These are phyloP conservation scores for Mycosphaerella sp. DNA, from an alignment of 2,329 filamentous ascomycete genomes.

Conservation along the genomic window DNA sequence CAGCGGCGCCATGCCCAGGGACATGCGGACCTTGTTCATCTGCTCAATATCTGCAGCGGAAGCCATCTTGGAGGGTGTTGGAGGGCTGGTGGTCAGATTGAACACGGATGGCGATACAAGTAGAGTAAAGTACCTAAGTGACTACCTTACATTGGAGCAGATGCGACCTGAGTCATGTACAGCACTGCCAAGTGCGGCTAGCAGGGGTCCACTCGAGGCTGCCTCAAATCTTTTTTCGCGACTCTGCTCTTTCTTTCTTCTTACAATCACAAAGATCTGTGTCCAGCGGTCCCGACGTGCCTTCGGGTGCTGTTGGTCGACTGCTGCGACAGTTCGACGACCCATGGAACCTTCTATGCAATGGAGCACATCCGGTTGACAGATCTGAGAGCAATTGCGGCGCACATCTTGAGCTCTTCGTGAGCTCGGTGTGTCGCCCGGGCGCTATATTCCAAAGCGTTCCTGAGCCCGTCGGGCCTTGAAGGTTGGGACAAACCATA, in stretches of 20 bases:
- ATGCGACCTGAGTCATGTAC: neutral
- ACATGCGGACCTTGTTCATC: constrained; percentile 84
- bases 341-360: constrained; percentile 64
- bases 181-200: neutral
- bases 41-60: constrained; percentile 70
- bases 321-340: constrained; percentile 78
- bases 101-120: too few species aligned
- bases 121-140: too few species aligned
- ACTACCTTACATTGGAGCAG: too few species aligned
- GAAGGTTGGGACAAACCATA: constrained; percentile 90
- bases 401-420: constrained; percentile 47
- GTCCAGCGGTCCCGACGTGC: constrained; percentile 67
- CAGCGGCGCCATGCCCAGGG: constrained; percentile 83
- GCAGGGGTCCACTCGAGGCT: neutral
- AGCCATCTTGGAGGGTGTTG: constrained; percentile 14
- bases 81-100: neutral
- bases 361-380: constrained; percentile 92
- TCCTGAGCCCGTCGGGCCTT: constrained; percentile 82
- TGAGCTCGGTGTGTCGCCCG: constrained; percentile 60
- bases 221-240: constrained; percentile 8
- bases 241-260: constrained; percentile 34
- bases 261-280: constrained; percentile 65
- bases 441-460: constrained; percentile 86
- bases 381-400: constrained; percentile 73
- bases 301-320: constrained; percentile 61